Base-by-base conservation (phyloP, 1,139 yeast genomes). In the Saccharomyces hybrid region DNA sequence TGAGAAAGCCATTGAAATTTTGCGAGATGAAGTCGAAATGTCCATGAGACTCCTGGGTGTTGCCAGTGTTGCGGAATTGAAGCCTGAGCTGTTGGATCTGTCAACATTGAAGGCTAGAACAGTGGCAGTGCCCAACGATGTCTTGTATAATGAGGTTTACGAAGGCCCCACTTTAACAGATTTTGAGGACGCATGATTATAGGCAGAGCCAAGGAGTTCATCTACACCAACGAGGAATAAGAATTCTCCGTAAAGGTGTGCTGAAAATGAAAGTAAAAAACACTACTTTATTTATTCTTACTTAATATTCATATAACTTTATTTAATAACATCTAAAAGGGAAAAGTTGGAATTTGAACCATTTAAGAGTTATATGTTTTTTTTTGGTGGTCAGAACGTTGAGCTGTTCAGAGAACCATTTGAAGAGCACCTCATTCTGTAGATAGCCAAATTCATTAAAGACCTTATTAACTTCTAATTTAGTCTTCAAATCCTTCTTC, bases 21-120 rank as follows among this genome's bases (percentile, higher is more conserved):
- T 91, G 62, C 86, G 84, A 66, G 90, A 85, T 58, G 98, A 91
- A 68, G 71, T 91, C 69, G 82, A 80, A 59, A 87, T 89, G 93
- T 83, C 86, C 70, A 88, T 91, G 97, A 78, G 96, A 61, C 75
- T 90, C 51, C 73, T 91, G 52, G 98, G 97, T 48, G 96, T 81
- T 34, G 82, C 81, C 24, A 76, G 76, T 27, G 73, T 91, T 21
- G 79, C 77, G 50, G 85, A 89, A 48, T 75, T 91, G 59, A 76
- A 80, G 60, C 83, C 83, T 12, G 72, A 75, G 6, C 72, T 78
- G 58, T 68, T 84, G 9, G 88, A 84, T 61, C 67, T 76, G 9
- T 67, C 74, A 38, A 66, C 73, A 29, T 61, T 75, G 53, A 64
- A 71, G 27, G 54, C 59, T 14, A 80, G 80, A 63, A 65, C 68